These are phyloP conservation scores for Pythium utonaiense DNA, from an alignment of 352 stramenopile species.

Conservation along the genomic window DNA sequence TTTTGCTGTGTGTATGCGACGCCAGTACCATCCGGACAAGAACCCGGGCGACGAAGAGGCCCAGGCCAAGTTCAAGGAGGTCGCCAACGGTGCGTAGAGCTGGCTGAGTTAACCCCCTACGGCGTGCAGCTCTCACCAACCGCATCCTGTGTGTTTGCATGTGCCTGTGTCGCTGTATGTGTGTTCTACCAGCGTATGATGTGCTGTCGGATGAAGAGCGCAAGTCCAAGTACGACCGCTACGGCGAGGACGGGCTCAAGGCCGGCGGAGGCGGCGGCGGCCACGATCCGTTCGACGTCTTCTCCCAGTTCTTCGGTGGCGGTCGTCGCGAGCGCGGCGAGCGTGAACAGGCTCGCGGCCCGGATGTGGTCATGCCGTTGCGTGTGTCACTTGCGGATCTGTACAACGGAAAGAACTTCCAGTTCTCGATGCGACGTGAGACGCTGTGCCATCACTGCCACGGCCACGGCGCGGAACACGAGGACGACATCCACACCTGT, in stretches of 20 bases:
- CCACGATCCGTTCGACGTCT: conserved; percentile 77
- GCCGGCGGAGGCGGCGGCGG: conserved; percentile 40
- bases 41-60: conserved; percentile 84
- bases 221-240: conserved; percentile 88
- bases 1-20: no score
- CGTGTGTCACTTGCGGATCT: conserved; percentile 94
- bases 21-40: conserved; percentile 87
- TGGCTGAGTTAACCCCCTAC: no score
- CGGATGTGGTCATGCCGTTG: conserved; percentile 85
- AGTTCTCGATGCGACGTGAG: conserved; percentile 92
- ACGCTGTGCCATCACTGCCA: conserved; percentile 94
- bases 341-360: conserved; percentile 54
- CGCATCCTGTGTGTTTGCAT: not conserved
- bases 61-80: conserved; percentile 85
- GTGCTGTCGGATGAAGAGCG: conserved; percentile 90
- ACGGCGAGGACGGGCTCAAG: conserved; percentile 85
- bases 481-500: conserved; percentile 88
- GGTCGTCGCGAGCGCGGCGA: conserved; percentile 37
- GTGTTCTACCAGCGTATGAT: conserved; percentile 71
- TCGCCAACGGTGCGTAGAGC: conserved; percentile 61
- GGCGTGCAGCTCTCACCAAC: no score
- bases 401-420: conserved; percentile 94
- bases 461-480: conserved; percentile 86
- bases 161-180: not conserved
- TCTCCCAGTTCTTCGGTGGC: conserved; percentile 76